Base-by-base conservation (phyloP, 768 basidiomycete genomes). In the Fomitopsis pulvina region DNA sequence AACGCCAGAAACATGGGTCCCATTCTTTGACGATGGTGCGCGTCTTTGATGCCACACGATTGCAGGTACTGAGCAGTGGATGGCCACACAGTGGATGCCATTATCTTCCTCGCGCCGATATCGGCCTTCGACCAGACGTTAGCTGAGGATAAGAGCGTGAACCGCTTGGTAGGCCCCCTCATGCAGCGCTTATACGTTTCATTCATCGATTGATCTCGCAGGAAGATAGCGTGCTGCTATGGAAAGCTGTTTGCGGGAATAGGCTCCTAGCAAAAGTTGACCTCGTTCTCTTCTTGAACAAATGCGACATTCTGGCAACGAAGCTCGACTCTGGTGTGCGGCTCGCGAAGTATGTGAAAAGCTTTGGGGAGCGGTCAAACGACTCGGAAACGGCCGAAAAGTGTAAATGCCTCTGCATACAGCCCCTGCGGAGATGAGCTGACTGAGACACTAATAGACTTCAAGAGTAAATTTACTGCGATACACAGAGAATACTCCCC, bases 251-350 rank as follows among this genome's bases (percentile, higher is more conserved):
- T 18, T 84, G 83, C 54, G 75, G 78, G 25, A 88, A 88, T 67
- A 79, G 75, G 57, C 76, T 90, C 22, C 73, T 91, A 4, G 79
- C 78, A 39, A 71, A 76, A 40, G 85, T 88, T 26, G 83, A 86
- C 55, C 70, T 89, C 28, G 83, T 90, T 52, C 71, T 90, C 41
- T 91, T 90, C 70, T 70, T 91, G 46, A 91, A 90, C 68, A 91
- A 91, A 63, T 83, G 83, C 52, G 87, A 89, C 58, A 84, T 89
- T 52, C 67, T 90, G 47, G 77, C 77, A 52, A 57, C 71, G 40
- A 89, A 89, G 59, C 76, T 89, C 10, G 66, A 69, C 18, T 72
- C 83, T 1, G 87, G 87, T 26, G 74, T 85, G 50, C 73, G 74
- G 52, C 67, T 89, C 26, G 66, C 73, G 28, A 81, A 83, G 60